Conservation (phyloP, 2,329 filamentous ascomycete genomes). For the Aphanoascus verrucosus region DNA sequence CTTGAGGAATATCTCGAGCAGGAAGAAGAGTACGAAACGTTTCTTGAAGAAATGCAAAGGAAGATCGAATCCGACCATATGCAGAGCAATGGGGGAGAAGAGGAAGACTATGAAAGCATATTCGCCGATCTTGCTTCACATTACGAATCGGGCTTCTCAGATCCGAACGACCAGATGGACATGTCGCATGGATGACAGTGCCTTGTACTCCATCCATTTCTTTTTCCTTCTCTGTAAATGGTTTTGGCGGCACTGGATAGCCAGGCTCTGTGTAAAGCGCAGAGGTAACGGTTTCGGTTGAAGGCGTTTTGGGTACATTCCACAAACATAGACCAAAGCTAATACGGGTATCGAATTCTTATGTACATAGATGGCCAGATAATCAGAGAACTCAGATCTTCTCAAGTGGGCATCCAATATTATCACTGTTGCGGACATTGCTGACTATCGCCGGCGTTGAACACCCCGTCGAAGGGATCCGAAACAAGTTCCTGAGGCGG, state of each 20-base stretch:
- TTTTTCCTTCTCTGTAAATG: neutral
- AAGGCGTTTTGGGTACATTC: neutral
- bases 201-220: neutral
- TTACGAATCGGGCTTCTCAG: conserved; percentile 21
- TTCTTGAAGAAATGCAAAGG: conserved; percentile 21
- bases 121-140: conserved; percentile 56
- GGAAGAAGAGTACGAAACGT: conserved; percentile 14
- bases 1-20: conserved; percentile 28
- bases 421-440: conserved; percentile 53
- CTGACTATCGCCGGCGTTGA: conserved; percentile 53
- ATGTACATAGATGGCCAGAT: conserved; percentile 8
- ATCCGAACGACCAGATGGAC: conserved; percentile 29
- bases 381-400: neutral
- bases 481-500: conserved; percentile 76
- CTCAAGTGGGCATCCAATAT: neutral
- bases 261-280: neutral
- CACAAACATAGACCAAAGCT: neutral
- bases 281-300: neutral
- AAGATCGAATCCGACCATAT: neutral
- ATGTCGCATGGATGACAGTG: conserved; percentile 23
- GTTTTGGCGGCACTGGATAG: neutral
- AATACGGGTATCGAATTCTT: conserved; percentile 9
- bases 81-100: conserved; percentile 32
- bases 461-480: conserved; percentile 61
- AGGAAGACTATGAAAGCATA: conserved; percentile 50